Conservation (phyloP, 2,329 filamentous ascomycete species). For the Penicillium sumatraense region DNA sequence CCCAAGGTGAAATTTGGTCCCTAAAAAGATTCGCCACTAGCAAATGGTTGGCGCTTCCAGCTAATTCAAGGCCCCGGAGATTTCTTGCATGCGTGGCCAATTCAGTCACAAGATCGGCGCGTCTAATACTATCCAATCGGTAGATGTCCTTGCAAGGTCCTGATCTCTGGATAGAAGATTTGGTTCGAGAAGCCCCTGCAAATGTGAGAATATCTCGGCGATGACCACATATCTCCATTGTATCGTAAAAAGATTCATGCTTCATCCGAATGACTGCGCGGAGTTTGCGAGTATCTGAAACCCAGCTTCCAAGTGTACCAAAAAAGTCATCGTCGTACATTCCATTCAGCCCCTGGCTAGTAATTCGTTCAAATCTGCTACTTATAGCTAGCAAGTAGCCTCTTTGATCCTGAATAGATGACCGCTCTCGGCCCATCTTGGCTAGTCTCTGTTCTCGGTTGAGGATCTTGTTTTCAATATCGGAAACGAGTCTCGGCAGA, state of each 20-base stretch:
- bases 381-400: constrained; percentile 42
- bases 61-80: constrained; percentile 38
- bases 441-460: constrained; percentile 35
- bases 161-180: background rate
- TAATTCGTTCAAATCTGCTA: constrained; percentile 44
- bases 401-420: constrained; percentile 30
- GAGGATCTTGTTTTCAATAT: constrained; percentile 38
- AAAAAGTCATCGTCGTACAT: constrained; percentile 50
- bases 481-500: constrained; percentile 42
- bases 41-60: constrained; percentile 39
- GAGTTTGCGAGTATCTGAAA: constrained; percentile 27
- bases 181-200: background rate
- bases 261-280: constrained; percentile 31
- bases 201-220: constrained; percentile 7
- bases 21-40: constrained; percentile 40
- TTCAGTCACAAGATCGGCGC: constrained; percentile 19
- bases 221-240: constrained; percentile 26
- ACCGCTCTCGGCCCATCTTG: constrained; percentile 30
- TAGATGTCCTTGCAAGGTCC: constrained; percentile 16
- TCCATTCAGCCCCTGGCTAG: constrained; percentile 44
- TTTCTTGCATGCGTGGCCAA: constrained; percentile 30
- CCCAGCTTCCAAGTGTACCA: constrained; percentile 22
- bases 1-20: constrained; percentile 41
- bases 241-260: constrained; percentile 33
- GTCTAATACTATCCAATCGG: constrained; percentile 6